phyloP scores from a whole-genome alignment of 345 rosid species.

The Gossypium mustelinum region DNA sequence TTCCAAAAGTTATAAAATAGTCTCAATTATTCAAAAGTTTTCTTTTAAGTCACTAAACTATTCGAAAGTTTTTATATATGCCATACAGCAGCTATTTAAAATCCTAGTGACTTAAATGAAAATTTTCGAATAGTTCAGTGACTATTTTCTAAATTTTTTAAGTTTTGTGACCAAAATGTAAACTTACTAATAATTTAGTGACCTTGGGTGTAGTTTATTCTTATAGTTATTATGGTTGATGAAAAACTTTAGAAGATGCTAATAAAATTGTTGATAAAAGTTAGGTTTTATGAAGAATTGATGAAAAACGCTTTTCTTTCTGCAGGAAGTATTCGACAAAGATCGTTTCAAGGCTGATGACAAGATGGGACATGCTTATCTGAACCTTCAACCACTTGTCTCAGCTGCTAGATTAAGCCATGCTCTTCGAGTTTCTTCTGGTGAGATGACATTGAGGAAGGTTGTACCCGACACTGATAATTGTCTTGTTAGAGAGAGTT shows the following conservation, averaged over 20 bases:
- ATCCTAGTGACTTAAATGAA: too few relatives aligned
- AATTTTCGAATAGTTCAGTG: too few relatives aligned
- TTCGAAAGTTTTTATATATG: too few relatives aligned
- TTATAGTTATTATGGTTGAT: background rate
- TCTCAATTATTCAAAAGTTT: too few relatives aligned
- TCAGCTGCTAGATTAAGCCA: conserved; percentile 83
- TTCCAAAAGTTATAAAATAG: too few relatives aligned
- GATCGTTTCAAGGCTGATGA: conserved; percentile 98
- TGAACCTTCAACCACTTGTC: conserved; percentile 80
- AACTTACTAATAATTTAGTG: too few relatives aligned
- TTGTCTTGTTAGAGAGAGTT: conserved; percentile 79
- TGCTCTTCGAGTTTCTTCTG: conserved; percentile 58
- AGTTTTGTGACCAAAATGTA: too few relatives aligned
- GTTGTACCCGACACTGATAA: conserved; percentile 72
- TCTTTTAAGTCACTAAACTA: too few relatives aligned
- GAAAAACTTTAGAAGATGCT: background rate
- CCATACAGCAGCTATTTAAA: too few relatives aligned
- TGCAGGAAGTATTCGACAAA: conserved; percentile 94
- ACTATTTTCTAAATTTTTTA: too few relatives aligned
- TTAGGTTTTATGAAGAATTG: conserved; percentile 2
- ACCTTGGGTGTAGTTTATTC: too few relatives aligned
- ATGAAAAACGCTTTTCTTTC: background rate
- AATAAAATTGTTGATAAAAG: background rate
- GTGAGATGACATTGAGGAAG: conserved; percentile 61
- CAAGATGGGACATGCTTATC: conserved; percentile 87